Conservation (phyloP, 179 eudicot genomes). For the Corrigiola litoralis region DNA sequence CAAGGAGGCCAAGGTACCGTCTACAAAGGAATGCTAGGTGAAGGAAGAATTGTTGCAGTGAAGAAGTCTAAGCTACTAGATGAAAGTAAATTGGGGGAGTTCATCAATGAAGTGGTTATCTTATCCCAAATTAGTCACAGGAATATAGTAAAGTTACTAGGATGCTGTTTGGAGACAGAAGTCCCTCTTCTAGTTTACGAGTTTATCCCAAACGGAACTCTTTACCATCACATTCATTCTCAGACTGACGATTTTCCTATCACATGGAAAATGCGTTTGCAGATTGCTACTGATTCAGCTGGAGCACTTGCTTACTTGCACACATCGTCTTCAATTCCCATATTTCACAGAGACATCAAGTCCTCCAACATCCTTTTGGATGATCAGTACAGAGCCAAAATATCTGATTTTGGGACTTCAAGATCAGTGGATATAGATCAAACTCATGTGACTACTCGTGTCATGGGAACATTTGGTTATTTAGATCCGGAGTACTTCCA, state of each 20-base stretch:
- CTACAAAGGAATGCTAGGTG: slow-evolving; percentile 49
- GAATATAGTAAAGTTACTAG: slow-evolving; percentile 48
- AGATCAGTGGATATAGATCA: slow-evolving; percentile 34
- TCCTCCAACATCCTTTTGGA: slow-evolving; percentile 41
- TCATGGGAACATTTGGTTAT: slow-evolving; percentile 38
- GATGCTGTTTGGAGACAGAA: slow-evolving; percentile 55
- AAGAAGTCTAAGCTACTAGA: slow-evolving; percentile 42
- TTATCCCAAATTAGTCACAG: slow-evolving; percentile 50
- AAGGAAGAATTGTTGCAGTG: slow-evolving; percentile 43
- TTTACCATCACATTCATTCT: slow-evolving; percentile 34
- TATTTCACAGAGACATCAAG: slow-evolving; percentile 41
- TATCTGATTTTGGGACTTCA: slow-evolving; percentile 41
- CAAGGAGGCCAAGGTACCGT: slow-evolving; percentile 59
- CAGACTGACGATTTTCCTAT: slow-evolving; percentile 30
- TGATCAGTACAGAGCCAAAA: slow-evolving; percentile 33
- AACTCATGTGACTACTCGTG: slow-evolving; percentile 38
- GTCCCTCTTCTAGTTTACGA: slow-evolving; percentile 49
- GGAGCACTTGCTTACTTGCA: slow-evolving; percentile 37
- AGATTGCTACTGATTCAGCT: slow-evolving; percentile 35
- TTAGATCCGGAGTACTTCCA: slow-evolving; percentile 40
- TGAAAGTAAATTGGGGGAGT: slow-evolving; percentile 33
- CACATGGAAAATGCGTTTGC: slow-evolving; percentile 38
- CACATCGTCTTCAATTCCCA: slow-evolving; percentile 24
- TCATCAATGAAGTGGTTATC: slow-evolving; percentile 53
- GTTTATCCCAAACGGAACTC: slow-evolving; percentile 43